Base-by-base conservation (phyloP, 352 stramenopile species). In the Phytophthora crassamura region DNA sequence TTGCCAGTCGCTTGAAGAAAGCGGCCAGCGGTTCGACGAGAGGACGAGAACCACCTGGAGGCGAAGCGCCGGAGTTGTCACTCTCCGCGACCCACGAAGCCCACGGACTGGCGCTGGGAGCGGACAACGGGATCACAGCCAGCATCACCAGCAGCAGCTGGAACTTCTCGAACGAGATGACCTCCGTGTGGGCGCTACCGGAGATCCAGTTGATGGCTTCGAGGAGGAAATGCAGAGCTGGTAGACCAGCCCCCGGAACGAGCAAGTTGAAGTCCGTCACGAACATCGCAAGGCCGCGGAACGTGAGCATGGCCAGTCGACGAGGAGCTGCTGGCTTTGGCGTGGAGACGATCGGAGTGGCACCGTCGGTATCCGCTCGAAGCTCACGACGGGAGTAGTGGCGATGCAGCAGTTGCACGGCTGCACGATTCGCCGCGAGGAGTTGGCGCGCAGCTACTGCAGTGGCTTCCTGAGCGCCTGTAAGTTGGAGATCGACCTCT, bases 141-240 rank as follows among this genome's bases (percentile, higher is more conserved):
- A 88, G 30, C 33, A 80, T 69, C 15, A 70, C 67, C 10, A 88
- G 55, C 2, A 85, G 22, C 40, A 84, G 58, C 48, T 85, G 74
- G 57, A 90, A 88, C 57, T 90, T 90, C 50, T 90, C 78, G 22
- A 87, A 88, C 20, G 81, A 88, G 43, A 90, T 78, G 45, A 90
- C 68, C 33, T 87, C 78, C 0, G 81, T 88, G 58, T 88, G 80
- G 1, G 81, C 72, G 49, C 78, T 80, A 28, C 78, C 81, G n/a
- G 70, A 82, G 43, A 88, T 88, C 81, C 81, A 90, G 43, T 90
- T 86, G 35, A 86, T 59, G 6, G 81, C 77, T 39, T 90, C 81
- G 50, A 84, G 80, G 3, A 90, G 55, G 18, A 84, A 82, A 41
- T 86, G 72, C 18, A 88, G 52, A 10, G 65, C 65, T 3, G 81